phyloP scores from a whole-genome alignment of 306 rosid species.

The Hippophae gyantsensis region DNA sequence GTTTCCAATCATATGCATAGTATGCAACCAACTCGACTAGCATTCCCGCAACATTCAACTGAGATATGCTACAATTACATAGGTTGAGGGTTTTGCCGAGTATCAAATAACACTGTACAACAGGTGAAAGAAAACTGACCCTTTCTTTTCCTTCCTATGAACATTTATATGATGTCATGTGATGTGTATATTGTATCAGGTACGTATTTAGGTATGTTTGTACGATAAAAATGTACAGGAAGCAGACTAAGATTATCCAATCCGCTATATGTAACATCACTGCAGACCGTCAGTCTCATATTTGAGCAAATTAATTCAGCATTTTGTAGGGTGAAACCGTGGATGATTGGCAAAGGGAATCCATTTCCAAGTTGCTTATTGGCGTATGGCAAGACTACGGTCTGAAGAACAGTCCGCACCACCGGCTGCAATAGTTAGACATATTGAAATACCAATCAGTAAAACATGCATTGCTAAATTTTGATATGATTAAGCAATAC shows the following conservation, averaged over 20 bases:
- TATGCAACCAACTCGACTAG: slow-evolving; percentile 1
- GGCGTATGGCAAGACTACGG: slow-evolving; percentile 63
- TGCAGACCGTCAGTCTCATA: slow-evolving; percentile 56
- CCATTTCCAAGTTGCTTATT: slow-evolving; percentile 63
- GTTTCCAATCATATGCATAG: too few species aligned
- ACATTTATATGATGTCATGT: slow-evolving; percentile 17
- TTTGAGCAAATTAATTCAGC: slow-evolving; percentile 49
- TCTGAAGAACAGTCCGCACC: slow-evolving; percentile 54
- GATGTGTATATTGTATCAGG: not conserved
- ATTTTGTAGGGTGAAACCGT: slow-evolving; percentile 54
- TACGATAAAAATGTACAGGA: not conserved
- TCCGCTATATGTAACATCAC: slow-evolving; percentile 39
- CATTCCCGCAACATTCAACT: not conserved
- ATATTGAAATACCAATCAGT: slow-evolving; percentile 9
- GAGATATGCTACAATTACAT: not conserved
- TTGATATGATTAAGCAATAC: not conserved
- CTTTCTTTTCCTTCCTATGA: slow-evolving; percentile 7
- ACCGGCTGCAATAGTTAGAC: slow-evolving; percentile 52
- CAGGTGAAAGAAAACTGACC: slow-evolving; percentile 11
- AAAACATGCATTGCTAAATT: not conserved
- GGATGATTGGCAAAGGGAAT: slow-evolving; percentile 67
- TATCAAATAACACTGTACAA: slow-evolving; percentile 5
- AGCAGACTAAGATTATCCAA: slow-evolving; percentile 18
- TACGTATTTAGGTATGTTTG: not conserved
- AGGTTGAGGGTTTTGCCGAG: not conserved